Evolutionary conservation across 805 yeast genomes (phyloP).

Genomic region (Tetrapisispora namnaoensis): DNA sequence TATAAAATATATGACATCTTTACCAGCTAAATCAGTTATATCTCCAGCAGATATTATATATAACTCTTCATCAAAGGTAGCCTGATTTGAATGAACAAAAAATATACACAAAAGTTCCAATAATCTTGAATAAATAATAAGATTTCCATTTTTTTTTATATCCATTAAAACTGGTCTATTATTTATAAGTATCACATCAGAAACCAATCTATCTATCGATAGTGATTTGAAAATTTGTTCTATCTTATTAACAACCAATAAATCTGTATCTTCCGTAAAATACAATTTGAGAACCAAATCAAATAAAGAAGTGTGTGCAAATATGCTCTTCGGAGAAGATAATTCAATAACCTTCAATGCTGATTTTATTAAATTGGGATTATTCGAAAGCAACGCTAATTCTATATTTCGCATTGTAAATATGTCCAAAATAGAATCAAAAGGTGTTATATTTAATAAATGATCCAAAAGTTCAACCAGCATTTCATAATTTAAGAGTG

Average conservation of each 20-base stretch:
- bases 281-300: constrained; percentile 16
- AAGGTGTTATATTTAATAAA: constrained; percentile 12
- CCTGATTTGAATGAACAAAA: constrained; percentile 6
- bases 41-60: constrained; percentile 13
- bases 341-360: constrained; percentile 21
- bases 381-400: constrained; percentile 15
- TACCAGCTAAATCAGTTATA: constrained; percentile 6
- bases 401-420: constrained; percentile 18
- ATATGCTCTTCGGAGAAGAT: constrained; percentile 22
- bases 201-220: constrained; percentile 14
- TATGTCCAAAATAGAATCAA: constrained; percentile 17
- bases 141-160: constrained; percentile 9
- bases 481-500: constrained; percentile 14
- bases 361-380: constrained; percentile 11
- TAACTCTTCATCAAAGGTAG: constrained; percentile 14
- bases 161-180: constrained; percentile 12
- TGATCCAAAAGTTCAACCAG: constrained; percentile 15
- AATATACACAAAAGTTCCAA: constrained; percentile 13
- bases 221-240: constrained; percentile 15
- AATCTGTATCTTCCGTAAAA: constrained; percentile 15
- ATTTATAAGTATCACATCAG: constrained; percentile 16
- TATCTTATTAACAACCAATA: constrained; percentile 17
- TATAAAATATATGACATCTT: constrained; percentile 20
- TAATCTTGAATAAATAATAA: constrained; percentile 16
- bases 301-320: constrained; percentile 14